Evolutionary conservation across 208 protist species (phyloP).

Genomic region (Wallacemonas sp.): DNA sequence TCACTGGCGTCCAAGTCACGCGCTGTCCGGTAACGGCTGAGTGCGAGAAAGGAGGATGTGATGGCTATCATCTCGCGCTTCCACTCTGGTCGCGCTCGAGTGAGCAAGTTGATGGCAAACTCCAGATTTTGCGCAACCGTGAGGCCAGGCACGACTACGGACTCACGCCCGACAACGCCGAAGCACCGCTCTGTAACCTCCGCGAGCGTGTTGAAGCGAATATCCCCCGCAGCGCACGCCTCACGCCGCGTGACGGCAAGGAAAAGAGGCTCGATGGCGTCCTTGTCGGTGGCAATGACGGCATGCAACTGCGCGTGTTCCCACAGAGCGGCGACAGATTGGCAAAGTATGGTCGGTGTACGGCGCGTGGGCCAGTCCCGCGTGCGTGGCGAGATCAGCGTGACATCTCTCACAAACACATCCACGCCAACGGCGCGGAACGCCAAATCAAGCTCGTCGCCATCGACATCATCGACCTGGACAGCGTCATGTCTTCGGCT

Average conservation of each 20-base stretch:
- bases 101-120: constrained; percentile 56
- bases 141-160: constrained; percentile 37
- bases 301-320: constrained; percentile 38
- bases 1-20: constrained; percentile 35
- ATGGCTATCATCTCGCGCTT: constrained; percentile 40
- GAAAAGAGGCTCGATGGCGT: constrained; percentile 31
- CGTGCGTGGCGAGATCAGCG: constrained; percentile 28
- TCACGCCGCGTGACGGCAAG: constrained; percentile 33
- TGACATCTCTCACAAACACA: constrained; percentile 40
- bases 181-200: constrained; percentile 32
- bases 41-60: constrained; percentile 34
- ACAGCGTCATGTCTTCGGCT: neutral
- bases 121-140: constrained; percentile 55
- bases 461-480: neutral
- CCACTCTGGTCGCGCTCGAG: constrained; percentile 31
- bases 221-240: constrained; percentile 27
- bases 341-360: constrained; percentile 37
- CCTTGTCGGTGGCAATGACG: constrained; percentile 42
- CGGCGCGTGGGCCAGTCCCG: constrained; percentile 23
- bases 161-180: constrained; percentile 28
- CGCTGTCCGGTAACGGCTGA: constrained; percentile 34
- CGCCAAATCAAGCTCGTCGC: constrained; percentile 13
- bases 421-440: constrained; percentile 40
- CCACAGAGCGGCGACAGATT: constrained; percentile 43
- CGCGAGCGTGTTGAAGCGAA: constrained; percentile 34